Percentiles rank a stretch among this genome's conserved stretches.
These are phyloP conservation scores for Barnettozyma vustinii DNA, from an alignment of 805 yeast species.

Conservation along the genomic window DNA sequence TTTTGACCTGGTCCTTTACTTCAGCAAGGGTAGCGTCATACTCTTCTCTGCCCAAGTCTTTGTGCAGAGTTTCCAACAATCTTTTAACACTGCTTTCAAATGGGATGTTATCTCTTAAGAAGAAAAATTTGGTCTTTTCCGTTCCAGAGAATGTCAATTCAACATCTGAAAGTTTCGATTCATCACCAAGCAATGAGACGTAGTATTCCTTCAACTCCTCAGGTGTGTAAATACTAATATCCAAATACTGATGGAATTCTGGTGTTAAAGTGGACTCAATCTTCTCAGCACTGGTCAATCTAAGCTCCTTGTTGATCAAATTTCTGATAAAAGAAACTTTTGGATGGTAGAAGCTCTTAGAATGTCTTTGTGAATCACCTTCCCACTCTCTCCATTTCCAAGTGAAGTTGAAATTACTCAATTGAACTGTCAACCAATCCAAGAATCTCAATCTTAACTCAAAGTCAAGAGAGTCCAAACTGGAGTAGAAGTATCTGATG, in stretches of 20 bases:
- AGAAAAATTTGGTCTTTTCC: constrained; percentile 33
- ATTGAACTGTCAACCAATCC: constrained; percentile 91
- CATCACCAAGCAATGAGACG: constrained; percentile 27
- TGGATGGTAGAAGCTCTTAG: constrained; percentile 57
- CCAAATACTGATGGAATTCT: constrained; percentile 46
- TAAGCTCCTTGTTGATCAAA: constrained; percentile 75
- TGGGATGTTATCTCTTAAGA: constrained; percentile 33
- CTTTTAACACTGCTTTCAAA: constrained; percentile 31
- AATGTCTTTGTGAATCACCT: constrained; percentile 43
- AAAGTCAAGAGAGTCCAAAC: constrained; percentile 63
- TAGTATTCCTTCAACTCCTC: constrained; percentile 36
- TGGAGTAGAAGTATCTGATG: constrained; percentile 70
- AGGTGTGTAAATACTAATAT: constrained; percentile 33
- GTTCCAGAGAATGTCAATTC: constrained; percentile 8
- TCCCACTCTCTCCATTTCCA: constrained; percentile 99
- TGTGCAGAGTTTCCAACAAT: constrained; percentile 34
- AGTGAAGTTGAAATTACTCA: constrained; percentile 88
- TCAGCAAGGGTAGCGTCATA: constrained; percentile 26
- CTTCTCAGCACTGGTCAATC: constrained; percentile 70
- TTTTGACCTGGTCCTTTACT: constrained; percentile 25
- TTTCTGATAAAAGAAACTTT: constrained; percentile 67
- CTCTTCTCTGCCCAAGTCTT: constrained; percentile 26
- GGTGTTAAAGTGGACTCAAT: constrained; percentile 68
- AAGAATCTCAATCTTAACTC: constrained; percentile 68
- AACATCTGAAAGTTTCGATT: constrained; percentile 19